Evolutionary conservation across 768 basidiomycete genomes (phyloP), one percentile per base, ranked within the genome.

Genomic region (Mycena vitilis): DNA sequence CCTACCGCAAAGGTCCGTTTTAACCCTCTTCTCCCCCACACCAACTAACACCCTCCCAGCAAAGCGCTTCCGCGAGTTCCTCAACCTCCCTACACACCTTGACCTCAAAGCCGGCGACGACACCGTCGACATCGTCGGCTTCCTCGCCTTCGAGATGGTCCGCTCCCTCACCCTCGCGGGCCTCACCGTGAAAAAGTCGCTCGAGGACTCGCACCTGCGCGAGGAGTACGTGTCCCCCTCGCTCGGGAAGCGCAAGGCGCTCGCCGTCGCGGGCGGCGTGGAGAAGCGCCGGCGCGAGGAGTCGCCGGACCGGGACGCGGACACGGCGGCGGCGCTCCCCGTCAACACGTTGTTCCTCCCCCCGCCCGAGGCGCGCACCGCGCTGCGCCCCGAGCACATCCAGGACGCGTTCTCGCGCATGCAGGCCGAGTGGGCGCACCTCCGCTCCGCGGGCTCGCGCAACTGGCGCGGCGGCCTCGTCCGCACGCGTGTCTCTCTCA

Each of bases 141-240:
- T 98, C 81, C 89, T 99, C 51, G 93, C 95, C 0, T 99, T 97
- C 79, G 96, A 99, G 79, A 96, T 97, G 91, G 96, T 98, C 37
- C 91, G 96, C 58, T 94, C 95, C 3, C 87, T 99, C 55, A 96
- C 95, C 0, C 86, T 97, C 48, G 94, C 93, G 1, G 96, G 95
- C 2, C 86, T 96, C 44, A 88, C 91, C 37, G 91, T 96, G 74
- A 95, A 95, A 79, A 90, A 88, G 72, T 85, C 91, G 4, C 82
- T 94, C 44, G 93, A 93, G 76, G 91, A 94, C 66, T 86, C 90
- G 2, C 86, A 88, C 71, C 79, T 91, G 11, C 84, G 86, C 4
- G 92, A 90, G 56, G 89, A 90, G 67, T 89, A 89, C 67, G 80
- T 85, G 2, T 88, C 91, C 0, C 89, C 90, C 0, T 80, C 88